Percentiles rank a stretch among this genome's conserved stretches.
These are phyloP conservation scores for Helichrysum umbraculigerum DNA, from an alignment of 129 eudicot genomes.

Conservation along the genomic window DNA sequence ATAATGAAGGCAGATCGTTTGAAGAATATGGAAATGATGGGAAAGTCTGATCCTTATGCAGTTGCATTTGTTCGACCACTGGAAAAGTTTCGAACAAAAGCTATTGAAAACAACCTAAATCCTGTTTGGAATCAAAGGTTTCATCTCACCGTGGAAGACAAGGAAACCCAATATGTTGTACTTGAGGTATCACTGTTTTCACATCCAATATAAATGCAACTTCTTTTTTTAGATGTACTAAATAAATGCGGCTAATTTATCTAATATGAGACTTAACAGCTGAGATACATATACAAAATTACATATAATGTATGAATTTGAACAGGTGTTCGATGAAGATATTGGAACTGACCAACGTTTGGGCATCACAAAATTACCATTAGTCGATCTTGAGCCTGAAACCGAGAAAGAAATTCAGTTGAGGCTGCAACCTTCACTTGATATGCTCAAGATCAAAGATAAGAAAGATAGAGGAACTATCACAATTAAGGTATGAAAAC, in stretches of 20 bases:
- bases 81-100: conserved; percentile 77
- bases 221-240: not conserved
- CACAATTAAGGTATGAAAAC: conserved; percentile 71
- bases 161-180: conserved; percentile 76
- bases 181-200: conserved; percentile 57
- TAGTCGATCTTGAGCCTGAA: conserved; percentile 68
- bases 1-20: conserved; percentile 65
- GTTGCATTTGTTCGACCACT: conserved; percentile 71
- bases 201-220: not conserved
- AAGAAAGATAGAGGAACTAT: conserved; percentile 96
- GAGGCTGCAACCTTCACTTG: conserved; percentile 78
- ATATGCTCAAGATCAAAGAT: conserved; percentile 85
- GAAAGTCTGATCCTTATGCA: conserved; percentile 94
- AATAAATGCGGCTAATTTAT: too few species aligned
- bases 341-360: conserved; percentile 85
- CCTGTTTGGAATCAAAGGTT: conserved; percentile 86
- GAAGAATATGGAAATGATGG: conserved; percentile 91
- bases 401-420: conserved; percentile 61
- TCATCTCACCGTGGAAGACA: conserved; percentile 87
- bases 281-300: too few species aligned
- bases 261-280: too few species aligned
- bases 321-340: conserved; percentile 87
- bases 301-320: not conserved
- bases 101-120: conserved; percentile 73
- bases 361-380: conserved; percentile 71